Evolutionary conservation across 2,329 filamentous ascomycete genomes (phyloP), one percentile per base, ranked within the genome.

Genomic region (Sporothrix sp.): DNA sequence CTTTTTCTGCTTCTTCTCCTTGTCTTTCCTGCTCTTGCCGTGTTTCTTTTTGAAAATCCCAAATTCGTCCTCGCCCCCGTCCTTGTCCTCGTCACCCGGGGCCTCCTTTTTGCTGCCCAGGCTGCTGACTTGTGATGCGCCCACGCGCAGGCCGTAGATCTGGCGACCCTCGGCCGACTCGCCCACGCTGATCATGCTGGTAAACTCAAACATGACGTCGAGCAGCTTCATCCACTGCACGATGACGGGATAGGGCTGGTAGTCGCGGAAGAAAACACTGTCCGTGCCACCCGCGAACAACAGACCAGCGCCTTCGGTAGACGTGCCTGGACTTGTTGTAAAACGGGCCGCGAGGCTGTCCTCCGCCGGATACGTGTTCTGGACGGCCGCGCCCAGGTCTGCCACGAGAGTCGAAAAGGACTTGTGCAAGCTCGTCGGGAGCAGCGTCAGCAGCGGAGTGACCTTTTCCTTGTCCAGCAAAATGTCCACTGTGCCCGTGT

Each of bases 221-320:
- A 96, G 76, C 35, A 96, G 76, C 44, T 81, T 82, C 84, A 97
- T 90, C 93, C 93, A 98, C 40, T 57, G 55, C 6, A 52, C 45
- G 56, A 69, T 65, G 40, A 87, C 89, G 3, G 85, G 81, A 20
- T 94, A 72, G 2, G 90, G 88, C 62, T 96, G 93, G 65, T 96
- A 98, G 62, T 96, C 82, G 47, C 81, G 78, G 68, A 98, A 97
- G 70, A 96, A 97, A 35, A 95, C 72, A 61, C 89, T 87, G 52
- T 83, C 78, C n/a, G 69, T 61, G 51, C 67, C 65, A n/a, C 47
- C 49, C 11, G 27, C 40, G n/a, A 33, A 25, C 1, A 23, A 9
- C 23, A 16, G 30, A 10, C 11, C 20, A 2, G 42, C 32, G n/a
- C 23, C 30, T 32, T 37, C 20, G 18, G 27, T 25, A 6, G 21